Percentiles rank a stretch among this genome's conserved stretches.
phyloP scores from a whole-genome alignment of 2,329 filamentous ascomycete genomes.

The Ophiocordyceps robertsii region DNA sequence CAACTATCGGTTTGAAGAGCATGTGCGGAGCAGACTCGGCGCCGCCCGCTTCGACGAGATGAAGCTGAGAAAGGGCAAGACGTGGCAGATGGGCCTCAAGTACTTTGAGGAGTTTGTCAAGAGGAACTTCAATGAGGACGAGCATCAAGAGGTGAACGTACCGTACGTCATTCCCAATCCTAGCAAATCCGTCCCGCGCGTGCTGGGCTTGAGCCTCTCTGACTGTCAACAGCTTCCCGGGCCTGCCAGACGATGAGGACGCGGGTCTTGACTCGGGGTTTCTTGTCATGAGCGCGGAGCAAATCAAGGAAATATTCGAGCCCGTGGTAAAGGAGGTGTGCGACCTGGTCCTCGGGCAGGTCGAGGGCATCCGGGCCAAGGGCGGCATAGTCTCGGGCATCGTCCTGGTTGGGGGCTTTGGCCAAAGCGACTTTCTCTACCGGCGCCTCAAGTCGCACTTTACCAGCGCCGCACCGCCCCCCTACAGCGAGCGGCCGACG shows the following conservation, averaged over 20 bases:
- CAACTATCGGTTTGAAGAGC: constrained; percentile 70
- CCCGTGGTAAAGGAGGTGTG: constrained; percentile 61
- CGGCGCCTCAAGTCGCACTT: constrained; percentile 58
- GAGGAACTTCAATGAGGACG: constrained; percentile 68
- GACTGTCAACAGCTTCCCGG: constrained; percentile 42
- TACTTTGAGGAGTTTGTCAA: constrained; percentile 83
- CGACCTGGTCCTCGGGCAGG: constrained; percentile 54
- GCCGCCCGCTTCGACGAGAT: constrained; percentile 56
- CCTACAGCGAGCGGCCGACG: constrained; percentile 57
- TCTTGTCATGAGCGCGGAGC: constrained; percentile 54
- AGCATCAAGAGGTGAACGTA: constrained; percentile 64
- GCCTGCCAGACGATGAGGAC: constrained; percentile 62
- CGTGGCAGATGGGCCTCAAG: constrained; percentile 65
- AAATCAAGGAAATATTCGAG: constrained; percentile 62
- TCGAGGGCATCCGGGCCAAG: constrained; percentile 46
- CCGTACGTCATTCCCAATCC: constrained; percentile 33
- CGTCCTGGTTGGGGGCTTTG: constrained; percentile 70
- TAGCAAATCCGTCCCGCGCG: no score
- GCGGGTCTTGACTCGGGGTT: constrained; percentile 65
- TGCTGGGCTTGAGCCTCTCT: not conserved
- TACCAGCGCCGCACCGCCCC: constrained; percentile 40
- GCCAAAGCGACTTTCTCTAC: constrained; percentile 67
- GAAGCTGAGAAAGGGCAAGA: constrained; percentile 65
- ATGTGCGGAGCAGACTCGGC: constrained; percentile 56
- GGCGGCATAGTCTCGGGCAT: constrained; percentile 58